phyloP scores from a whole-genome alignment of 2,329 filamentous ascomycete species.

The Cladosporium sp. region DNA sequence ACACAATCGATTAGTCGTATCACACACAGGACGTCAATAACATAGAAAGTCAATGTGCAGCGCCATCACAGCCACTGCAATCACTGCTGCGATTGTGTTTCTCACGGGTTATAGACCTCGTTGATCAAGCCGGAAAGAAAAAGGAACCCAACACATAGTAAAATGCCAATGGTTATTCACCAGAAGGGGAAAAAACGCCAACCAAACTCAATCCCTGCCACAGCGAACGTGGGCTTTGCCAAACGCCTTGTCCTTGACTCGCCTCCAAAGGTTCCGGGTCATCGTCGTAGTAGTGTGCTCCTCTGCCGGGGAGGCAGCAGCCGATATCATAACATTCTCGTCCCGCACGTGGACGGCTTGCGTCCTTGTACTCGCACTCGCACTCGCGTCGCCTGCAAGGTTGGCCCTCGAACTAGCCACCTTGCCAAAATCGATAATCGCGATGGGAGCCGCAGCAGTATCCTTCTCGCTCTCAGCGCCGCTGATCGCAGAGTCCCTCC shows the following conservation, averaged over 20 bases:
- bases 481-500: constrained; percentile 34
- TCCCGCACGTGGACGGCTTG: constrained; percentile 9
- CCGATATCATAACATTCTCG: constrained; percentile 17
- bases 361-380: not conserved
- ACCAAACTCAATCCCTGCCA: constrained; percentile 15
- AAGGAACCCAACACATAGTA: not conserved
- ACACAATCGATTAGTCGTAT: not conserved
- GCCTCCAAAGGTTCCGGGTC: constrained; percentile 13
- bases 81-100: not conserved
- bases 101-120: constrained; percentile 3
- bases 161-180: not conserved
- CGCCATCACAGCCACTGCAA: not conserved
- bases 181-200: constrained; percentile 9
- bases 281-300: not conserved
- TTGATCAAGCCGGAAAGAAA: not conserved
- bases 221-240: constrained; percentile 18
- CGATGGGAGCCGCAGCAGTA: constrained; percentile 18
- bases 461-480: constrained; percentile 15
- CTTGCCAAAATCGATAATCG: constrained; percentile 15
- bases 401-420: constrained; percentile 1
- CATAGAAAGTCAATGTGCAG: not conserved
- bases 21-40: not conserved
- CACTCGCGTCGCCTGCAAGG: not conserved
- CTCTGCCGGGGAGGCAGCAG: not conserved
- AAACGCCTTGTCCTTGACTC: constrained; percentile 19